Conservation (phyloP, 2,329 filamentous ascomycete species). For the Sporothrix humicola region DNA sequence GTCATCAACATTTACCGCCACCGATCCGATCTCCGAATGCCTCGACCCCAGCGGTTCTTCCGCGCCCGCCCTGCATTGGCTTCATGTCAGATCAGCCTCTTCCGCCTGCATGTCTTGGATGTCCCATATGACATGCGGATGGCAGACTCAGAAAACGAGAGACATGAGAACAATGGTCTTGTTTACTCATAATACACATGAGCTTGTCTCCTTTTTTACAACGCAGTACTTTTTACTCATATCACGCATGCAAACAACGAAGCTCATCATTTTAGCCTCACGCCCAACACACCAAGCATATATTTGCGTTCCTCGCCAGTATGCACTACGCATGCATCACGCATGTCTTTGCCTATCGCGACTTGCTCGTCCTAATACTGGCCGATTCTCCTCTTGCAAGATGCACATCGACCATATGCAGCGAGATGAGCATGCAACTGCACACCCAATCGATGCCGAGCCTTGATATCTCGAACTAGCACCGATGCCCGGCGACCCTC, state of each 20-base stretch:
- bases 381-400: background rate
- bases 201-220: too few species aligned
- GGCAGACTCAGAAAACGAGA: background rate
- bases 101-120: background rate
- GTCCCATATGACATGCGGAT: background rate
- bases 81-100: background rate
- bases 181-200: too few species aligned
- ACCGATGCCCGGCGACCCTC: background rate
- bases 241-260: background rate
- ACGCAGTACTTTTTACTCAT: too few species aligned
- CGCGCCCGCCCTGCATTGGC: too few species aligned
- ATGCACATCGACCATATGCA: background rate
- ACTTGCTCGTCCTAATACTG: background rate
- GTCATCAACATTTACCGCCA: background rate
- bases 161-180: background rate
- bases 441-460: background rate
- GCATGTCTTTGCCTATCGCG: background rate
- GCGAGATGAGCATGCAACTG: background rate
- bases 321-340: background rate
- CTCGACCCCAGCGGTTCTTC: too few species aligned
- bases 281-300: background rate
- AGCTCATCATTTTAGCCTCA: background rate
- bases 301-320: background rate
- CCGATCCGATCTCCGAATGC: too few species aligned
- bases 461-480: background rate